Evolutionary conservation across 352 stramenopile genomes (phyloP).

Genomic region (Pythium aphanidermatum): DNA sequence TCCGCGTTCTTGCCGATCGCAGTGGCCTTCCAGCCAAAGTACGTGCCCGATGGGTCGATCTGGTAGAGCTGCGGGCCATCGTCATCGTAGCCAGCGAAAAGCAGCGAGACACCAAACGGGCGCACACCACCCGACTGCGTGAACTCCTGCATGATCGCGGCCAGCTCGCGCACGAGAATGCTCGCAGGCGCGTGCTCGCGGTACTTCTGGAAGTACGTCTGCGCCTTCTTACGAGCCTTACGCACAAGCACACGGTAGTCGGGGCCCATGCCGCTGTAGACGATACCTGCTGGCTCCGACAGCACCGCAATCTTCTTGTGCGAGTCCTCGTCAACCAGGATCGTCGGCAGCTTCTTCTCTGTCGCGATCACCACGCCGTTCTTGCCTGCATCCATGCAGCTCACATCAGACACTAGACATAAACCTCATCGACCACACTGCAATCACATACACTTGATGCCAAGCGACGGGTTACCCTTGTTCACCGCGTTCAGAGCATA

Average conservation of each 20-base stretch:
- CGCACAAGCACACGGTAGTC: conserved; percentile 98
- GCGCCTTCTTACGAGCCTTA: conserved; percentile 94
- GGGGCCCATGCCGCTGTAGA: conserved; percentile 97
- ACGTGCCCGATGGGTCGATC: conserved; percentile 97
- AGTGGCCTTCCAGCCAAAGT: conserved; percentile 99
- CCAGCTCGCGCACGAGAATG: conserved; percentile 96
- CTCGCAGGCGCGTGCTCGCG: conserved; percentile 90
- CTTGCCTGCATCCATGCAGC: conserved; percentile 65
- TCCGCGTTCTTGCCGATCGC: conserved; percentile 98
- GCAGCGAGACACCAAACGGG: conserved; percentile 97
- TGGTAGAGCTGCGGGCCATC: conserved; percentile 97
- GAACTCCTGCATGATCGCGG: conserved; percentile 99
- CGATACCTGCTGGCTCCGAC: conserved; percentile 89
- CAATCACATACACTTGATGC: conserved; percentile 89
- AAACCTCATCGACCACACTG: not conserved
- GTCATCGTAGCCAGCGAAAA: conserved; percentile 97
- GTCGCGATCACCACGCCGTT: conserved; percentile 99
- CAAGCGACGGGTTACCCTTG: conserved; percentile 96
- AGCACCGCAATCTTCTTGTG: conserved; percentile 97
- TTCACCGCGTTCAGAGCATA: conserved; percentile 98
- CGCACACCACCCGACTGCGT: conserved; percentile 96
- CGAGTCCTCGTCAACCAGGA: conserved; percentile 93
- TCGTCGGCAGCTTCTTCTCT: conserved; percentile 96
- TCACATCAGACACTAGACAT: not conserved
- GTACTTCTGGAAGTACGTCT: conserved; percentile 96